Evolutionary conservation across 805 yeast genomes (phyloP).

Genomic region (Novakomyces olei): DNA sequence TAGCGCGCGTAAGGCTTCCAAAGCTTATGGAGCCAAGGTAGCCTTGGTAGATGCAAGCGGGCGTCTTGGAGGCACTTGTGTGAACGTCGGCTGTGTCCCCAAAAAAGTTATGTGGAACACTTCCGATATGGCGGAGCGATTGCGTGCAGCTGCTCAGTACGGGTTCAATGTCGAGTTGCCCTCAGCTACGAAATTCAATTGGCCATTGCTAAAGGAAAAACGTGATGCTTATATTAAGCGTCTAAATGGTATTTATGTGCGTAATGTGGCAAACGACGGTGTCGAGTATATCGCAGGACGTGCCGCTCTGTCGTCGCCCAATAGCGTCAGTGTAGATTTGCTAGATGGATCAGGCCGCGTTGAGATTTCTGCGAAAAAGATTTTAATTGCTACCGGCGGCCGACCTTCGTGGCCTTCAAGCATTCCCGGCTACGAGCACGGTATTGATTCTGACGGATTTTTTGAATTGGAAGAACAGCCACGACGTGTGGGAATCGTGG

Average conservation of each 20-base stretch:
- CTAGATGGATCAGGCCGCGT: conserved; percentile 34
- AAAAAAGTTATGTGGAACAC: conserved; percentile 99
- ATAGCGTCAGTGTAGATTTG: conserved; percentile 46
- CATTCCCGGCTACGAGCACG: conserved; percentile 63
- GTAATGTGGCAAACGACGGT: conserved; percentile 68
- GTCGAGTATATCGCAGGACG: conserved; percentile 73
- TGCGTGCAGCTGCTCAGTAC: conserved; percentile 56
- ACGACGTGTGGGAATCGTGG: conserved; percentile 77
- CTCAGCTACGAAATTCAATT: conserved; percentile 44
- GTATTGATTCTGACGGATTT: conserved; percentile 78
- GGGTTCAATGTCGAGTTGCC: conserved; percentile 45
- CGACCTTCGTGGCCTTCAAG: conserved; percentile 44
- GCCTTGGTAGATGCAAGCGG: conserved; percentile 57
- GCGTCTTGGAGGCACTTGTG: conserved; percentile 89
- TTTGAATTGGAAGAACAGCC: conserved; percentile 68
- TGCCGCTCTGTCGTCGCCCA: conserved; percentile 47
- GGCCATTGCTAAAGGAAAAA: conserved; percentile 62
- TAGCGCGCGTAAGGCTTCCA: conserved; percentile 89
- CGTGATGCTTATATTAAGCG: conserved; percentile 80
- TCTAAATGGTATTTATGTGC: conserved; percentile 80
- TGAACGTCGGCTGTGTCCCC: conserved; percentile 97
- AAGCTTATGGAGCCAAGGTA: conserved; percentile 67
- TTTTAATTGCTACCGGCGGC: conserved; percentile 89
- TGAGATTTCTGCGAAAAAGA: conserved; percentile 54
- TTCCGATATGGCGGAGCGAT: conserved; percentile 60